Evolutionary conservation across 2,329 filamentous ascomycete genomes (phyloP).

Genomic region (Aspergillus piperis): DNA sequence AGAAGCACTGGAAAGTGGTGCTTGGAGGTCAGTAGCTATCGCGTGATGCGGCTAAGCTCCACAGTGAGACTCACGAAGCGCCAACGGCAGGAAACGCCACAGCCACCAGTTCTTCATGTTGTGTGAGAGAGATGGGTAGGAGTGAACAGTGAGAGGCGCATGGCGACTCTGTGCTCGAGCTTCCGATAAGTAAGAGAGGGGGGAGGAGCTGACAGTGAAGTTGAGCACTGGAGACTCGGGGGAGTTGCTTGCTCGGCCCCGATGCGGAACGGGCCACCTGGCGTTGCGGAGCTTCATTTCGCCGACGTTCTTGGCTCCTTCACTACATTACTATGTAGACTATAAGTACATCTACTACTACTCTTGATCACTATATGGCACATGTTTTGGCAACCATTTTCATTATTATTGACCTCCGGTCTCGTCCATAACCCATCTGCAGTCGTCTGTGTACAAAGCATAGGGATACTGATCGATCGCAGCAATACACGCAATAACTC

Average conservation of each 20-base stretch:
- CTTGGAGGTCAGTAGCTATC: conserved; percentile 24
- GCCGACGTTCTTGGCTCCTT: conserved; percentile 25
- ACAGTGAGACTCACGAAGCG: conserved; percentile 33
- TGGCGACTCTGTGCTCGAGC: conserved; percentile 29
- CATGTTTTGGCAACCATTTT: conserved; percentile 18
- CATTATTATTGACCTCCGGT: conserved; percentile 16
- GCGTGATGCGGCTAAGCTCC: conserved; percentile 6
- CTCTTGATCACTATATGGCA: background rate
- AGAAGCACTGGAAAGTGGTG: conserved; percentile 31
- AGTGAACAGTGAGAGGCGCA: conserved; percentile 32
- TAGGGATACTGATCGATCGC: conserved; percentile 22
- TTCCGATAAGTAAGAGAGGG: conserved; percentile 1
- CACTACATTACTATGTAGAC: background rate
- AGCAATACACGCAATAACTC: conserved; percentile 26
- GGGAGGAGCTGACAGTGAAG: background rate
- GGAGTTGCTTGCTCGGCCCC: conserved; percentile 1
- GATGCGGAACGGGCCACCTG: conserved; percentile 38
- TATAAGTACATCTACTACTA: background rate
- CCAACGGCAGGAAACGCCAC: conserved; percentile 35
- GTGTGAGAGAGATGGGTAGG: conserved; percentile 24
- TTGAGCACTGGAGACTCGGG: background rate
- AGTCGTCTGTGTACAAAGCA: conserved; percentile 37
- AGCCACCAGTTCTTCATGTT: conserved; percentile 39
- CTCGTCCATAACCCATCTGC: conserved; percentile 16
- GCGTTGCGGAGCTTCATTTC: conserved; percentile 41